Base-by-base conservation (phyloP, 352 stramenopile species). In the Elongisporangium senticosum region DNA sequence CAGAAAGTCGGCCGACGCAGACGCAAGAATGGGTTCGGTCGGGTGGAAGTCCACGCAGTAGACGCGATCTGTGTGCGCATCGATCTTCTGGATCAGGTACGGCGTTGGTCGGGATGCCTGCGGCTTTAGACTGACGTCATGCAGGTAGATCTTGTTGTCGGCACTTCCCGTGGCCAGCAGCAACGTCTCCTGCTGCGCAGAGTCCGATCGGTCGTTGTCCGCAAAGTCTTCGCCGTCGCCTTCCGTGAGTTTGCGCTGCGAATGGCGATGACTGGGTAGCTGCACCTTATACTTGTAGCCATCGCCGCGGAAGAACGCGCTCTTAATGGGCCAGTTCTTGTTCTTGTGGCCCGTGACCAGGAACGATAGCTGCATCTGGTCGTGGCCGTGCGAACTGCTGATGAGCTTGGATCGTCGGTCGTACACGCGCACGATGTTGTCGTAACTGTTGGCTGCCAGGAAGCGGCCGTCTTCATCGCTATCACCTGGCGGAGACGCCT, bases 281-380 rank as follows among this genome's bases (percentile, higher is more conserved):
- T 68, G 62, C 17, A 95, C 68, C 67, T 93, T 93, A 71, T 95
- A 93, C 63, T 91, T 92, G 74, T 91, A 86, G 19, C 85, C 85
- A 58, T 93, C 86, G 8, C 86, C 86, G 40, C 83, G 79, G 68
- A 95, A 96, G 62, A 96, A 96, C 3, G 82, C 83, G 63, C 85
- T 95, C 62, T 93, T 93, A 60, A 96, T 95, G 7, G 87, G 87
- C 87, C 87, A 96, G 63, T 95, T 95, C 69, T 94, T 96, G 74
- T 93, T 96, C 63, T 92, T 93, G 68, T 96, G 85, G 51, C 87
- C 80, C 33, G 79, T 84, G 19, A 95, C 81, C 54, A 79, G 85
- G 62, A 82, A 90, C 19, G 84, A 76, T 21, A 95, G 64, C 53
- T 93, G 83, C 64, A 95, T 78, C 56, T 87, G 83, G 58, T 95